A percentile compares a stretch with the other conserved stretches of the same genome.
Conservation (phyloP, 345 rosid genomes). For the Eucalyptus sp. region DNA sequence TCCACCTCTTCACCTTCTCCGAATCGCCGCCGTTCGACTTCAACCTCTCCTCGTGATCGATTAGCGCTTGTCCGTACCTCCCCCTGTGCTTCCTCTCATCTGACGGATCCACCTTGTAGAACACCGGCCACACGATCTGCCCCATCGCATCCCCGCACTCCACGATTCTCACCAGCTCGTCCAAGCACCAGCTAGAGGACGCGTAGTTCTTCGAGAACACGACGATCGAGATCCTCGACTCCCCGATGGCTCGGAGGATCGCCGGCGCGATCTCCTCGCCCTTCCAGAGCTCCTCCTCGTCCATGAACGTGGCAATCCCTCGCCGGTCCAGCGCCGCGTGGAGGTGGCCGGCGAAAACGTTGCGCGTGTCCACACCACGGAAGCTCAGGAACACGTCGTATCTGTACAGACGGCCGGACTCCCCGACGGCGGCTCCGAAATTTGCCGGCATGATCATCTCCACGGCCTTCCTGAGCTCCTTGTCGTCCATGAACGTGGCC, state of each 20-base stretch:
- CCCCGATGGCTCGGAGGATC: not conserved
- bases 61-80: not conserved
- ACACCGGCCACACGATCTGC: slow-evolving; percentile 1
- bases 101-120: slow-evolving; percentile 5
- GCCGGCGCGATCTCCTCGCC: not conserved
- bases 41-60: not conserved
- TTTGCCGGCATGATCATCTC: too few relatives aligned
- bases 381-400: slow-evolving; percentile 19
- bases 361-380: slow-evolving; percentile 9
- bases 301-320: not conserved
- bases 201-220: slow-evolving; percentile 7
- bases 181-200: slow-evolving; percentile 6
- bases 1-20: slow-evolving; percentile 2
- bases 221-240: not conserved
- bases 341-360: not conserved
- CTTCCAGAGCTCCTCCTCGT: not conserved
- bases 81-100: not conserved
- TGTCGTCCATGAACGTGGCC: not conserved
- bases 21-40: not conserved
- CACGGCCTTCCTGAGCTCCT: too few relatives aligned
- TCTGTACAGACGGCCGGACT: not conserved
- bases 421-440: not conserved
- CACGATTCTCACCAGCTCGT: slow-evolving; percentile 5
- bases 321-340: not conserved
- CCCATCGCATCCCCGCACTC: not conserved